Evolutionary conservation across 495 filamentous ascomycete species (phyloP).

Genomic region (Podospora sp.): DNA sequence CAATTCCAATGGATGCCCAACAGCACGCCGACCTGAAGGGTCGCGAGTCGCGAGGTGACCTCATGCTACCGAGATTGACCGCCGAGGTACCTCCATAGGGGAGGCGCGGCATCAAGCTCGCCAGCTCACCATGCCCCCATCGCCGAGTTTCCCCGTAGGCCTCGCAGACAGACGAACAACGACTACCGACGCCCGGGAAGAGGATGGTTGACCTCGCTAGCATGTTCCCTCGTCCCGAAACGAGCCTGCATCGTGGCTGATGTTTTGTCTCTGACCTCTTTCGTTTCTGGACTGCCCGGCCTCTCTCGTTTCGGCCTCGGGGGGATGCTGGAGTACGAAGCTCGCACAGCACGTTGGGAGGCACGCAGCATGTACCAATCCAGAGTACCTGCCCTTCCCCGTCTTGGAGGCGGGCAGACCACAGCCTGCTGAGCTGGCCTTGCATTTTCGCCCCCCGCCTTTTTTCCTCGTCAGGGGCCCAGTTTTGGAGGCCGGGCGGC

Average conservation of each 20-base stretch:
- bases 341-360: constrained; percentile 9
- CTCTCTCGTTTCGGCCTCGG: constrained; percentile 10
- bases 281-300: not conserved
- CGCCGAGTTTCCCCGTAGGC: not conserved
- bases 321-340: not conserved
- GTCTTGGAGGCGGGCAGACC: constrained; percentile 14
- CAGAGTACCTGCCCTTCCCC: not conserved
- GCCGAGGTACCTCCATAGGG: not conserved
- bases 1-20: constrained; percentile 10
- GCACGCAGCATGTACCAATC: not conserved
- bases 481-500: constrained; percentile 29
- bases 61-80: not conserved
- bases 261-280: not conserved
- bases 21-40: not conserved
- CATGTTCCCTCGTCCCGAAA: constrained; percentile 20
- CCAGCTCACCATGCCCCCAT: constrained; percentile 18
- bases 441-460: constrained; percentile 38
- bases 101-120: not conserved
- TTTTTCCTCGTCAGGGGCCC: constrained; percentile 23
- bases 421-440: constrained; percentile 41
- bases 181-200: not conserved
- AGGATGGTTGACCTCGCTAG: not conserved
- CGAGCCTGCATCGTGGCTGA: constrained; percentile 22
- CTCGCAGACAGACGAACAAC: constrained; percentile 4
- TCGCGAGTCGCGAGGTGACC: not conserved